Conservation (phyloP, 148 eudicot genomes). For the Silene conica region DNA sequence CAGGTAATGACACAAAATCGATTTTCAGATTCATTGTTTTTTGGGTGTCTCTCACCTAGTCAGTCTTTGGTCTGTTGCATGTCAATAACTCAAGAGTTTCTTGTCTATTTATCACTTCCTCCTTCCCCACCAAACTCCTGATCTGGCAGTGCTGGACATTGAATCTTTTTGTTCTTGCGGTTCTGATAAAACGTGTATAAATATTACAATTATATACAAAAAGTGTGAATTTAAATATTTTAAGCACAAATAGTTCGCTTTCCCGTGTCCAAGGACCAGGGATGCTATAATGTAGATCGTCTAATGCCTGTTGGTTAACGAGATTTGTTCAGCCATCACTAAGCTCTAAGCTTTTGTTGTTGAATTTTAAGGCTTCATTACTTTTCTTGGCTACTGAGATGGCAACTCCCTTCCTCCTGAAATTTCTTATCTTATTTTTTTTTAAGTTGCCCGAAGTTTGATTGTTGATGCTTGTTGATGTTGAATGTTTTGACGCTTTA, state of each 20-base stretch:
- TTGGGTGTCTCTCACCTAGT: not conserved
- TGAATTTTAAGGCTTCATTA: not conserved
- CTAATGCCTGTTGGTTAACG: not conserved
- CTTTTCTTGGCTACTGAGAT: not conserved
- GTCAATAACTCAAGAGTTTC: not conserved
- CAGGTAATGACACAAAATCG: conserved; percentile 38
- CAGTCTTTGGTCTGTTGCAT: conserved; percentile 1
- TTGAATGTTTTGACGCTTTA: not conserved
- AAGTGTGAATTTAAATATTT: too few relatives aligned
- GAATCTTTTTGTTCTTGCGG: too few relatives aligned
- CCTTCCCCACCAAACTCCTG: not conserved
- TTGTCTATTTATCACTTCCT: not conserved
- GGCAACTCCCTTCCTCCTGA: not conserved
- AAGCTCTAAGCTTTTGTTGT: not conserved
- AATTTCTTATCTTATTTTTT: not conserved
- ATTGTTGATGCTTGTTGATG: not conserved
- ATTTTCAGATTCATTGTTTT: not conserved
- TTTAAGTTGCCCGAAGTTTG: not conserved
- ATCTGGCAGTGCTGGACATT: not conserved
- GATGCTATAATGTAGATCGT: too few relatives aligned
- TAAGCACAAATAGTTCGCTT: too few relatives aligned
- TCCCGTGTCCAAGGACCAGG: too few relatives aligned
- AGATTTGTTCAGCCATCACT: not conserved
- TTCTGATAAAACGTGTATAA: too few relatives aligned
- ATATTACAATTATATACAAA: too few relatives aligned